These are phyloP conservation scores for Starmerella riodocensis DNA, from an alignment of 805 yeast species.

Conservation along the genomic window DNA sequence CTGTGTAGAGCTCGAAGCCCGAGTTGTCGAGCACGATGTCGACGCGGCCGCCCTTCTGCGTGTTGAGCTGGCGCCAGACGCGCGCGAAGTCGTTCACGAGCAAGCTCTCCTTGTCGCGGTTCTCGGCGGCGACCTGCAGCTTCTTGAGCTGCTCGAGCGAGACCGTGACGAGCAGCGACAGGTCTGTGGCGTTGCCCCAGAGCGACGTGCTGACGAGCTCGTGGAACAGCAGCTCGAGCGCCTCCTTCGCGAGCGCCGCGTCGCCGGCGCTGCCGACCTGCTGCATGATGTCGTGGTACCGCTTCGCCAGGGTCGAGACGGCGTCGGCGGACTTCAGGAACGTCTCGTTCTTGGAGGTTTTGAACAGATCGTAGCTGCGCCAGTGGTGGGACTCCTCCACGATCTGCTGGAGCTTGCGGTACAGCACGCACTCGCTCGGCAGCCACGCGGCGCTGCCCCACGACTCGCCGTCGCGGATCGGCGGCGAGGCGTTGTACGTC, in stretches of 20 bases:
- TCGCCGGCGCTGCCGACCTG: constrained; percentile 18
- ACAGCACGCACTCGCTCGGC: constrained; percentile 70
- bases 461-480: constrained; percentile 29
- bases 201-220: constrained; percentile 80
- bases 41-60: constrained; percentile 35
- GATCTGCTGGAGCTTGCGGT: constrained; percentile 35
- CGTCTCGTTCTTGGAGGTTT: constrained; percentile 53
- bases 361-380: constrained; percentile 60
- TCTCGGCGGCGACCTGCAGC: constrained; percentile 71
- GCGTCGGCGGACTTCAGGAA: constrained; percentile 65
- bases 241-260: constrained; percentile 24
- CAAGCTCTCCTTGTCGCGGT: constrained; percentile 68
- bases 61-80: constrained; percentile 42
- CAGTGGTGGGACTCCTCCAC: constrained; percentile 30
- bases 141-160: constrained; percentile 72
- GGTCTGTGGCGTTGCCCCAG: constrained; percentile 98
- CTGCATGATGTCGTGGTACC: constrained; percentile 36
- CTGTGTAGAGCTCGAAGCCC: constrained; percentile 92
- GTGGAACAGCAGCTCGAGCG: constrained; percentile 46
- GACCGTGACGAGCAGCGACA: constrained; percentile 67
- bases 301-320: constrained; percentile 63
- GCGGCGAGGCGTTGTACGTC: constrained; percentile 40
- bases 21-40: constrained; percentile 86
- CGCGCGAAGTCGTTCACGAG: constrained; percentile 56
- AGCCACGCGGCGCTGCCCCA: constrained; percentile 92